Conservation (phyloP, 345 rosid genomes). For the Arabis alpina region DNA sequence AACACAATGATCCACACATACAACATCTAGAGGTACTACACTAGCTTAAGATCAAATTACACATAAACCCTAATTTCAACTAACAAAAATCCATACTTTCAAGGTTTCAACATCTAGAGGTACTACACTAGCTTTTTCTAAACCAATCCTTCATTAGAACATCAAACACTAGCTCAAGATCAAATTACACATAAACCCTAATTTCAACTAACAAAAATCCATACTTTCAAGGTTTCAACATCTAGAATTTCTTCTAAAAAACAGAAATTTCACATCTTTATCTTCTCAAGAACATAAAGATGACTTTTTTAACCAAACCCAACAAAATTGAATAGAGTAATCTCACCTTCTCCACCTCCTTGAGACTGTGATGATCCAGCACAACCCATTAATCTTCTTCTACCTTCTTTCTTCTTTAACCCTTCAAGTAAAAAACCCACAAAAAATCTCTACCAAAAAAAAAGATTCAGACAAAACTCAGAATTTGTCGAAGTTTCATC, state of each 20-base stretch:
- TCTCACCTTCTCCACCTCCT: conserved; percentile 64
- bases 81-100: no score
- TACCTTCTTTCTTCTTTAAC: no score
- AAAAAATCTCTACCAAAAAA: conserved; percentile 16
- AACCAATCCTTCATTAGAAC: no score
- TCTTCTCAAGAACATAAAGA: neutral
- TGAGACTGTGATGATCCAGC: conserved; percentile 75
- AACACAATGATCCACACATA: no score
- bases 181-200: conserved; percentile 33
- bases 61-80: conserved; percentile 38
- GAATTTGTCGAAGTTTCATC: conserved; percentile 43
- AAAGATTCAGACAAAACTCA: conserved; percentile 26
- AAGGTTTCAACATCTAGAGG: conserved; percentile 18
- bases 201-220: no score
- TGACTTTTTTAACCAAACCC: conserved; percentile 5
- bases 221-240: neutral
- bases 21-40: no score
- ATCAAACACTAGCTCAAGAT: no score
- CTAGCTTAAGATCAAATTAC: no score
- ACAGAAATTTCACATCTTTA: conserved; percentile 1
- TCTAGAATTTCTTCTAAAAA: conserved; percentile 27
- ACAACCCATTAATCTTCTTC: conserved; percentile 64
- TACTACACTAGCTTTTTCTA: no score
- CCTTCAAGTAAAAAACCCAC: conserved; percentile 17
- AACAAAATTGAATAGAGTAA: neutral